These are phyloP conservation scores for Rhazya stricta DNA, from an alignment of 257 asterid genomes.

Conservation along the genomic window DNA sequence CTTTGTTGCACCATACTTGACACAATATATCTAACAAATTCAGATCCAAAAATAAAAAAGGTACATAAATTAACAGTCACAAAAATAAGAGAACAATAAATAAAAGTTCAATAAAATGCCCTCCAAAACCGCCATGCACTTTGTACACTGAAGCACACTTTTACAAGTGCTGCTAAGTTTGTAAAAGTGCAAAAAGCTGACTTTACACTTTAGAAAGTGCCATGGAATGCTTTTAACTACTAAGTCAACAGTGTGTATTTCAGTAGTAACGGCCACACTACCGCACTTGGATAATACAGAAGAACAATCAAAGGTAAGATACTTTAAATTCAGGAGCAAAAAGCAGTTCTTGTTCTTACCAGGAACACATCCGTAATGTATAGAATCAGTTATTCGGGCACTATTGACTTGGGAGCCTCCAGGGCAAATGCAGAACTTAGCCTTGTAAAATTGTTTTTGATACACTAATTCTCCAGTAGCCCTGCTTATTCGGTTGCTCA, in stretches of 20 bases:
- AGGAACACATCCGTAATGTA: conserved; percentile 96
- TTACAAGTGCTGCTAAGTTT: background rate
- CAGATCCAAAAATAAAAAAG: background rate
- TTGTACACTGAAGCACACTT: background rate
- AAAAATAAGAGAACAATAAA: background rate
- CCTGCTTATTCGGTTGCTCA: conserved; percentile 79
- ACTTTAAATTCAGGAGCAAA: background rate
- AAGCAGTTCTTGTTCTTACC: conserved; percentile 49
- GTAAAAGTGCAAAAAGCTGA: background rate
- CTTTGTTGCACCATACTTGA: background rate
- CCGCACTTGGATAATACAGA: background rate
- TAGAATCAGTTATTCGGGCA: conserved; percentile 95
- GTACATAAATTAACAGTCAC: background rate
- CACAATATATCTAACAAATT: background rate
- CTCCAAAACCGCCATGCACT: background rate
- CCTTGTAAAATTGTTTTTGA: conserved; percentile 84
- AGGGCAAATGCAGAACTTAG: conserved; percentile 96
- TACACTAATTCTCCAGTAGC: conserved; percentile 83
- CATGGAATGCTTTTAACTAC: background rate
- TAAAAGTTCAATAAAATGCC: background rate
- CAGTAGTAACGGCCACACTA: background rate
- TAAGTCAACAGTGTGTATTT: background rate
- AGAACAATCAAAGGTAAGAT: background rate
- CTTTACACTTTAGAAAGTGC: background rate
- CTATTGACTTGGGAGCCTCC: conserved; percentile 99